Evolutionary conservation across 768 basidiomycete species (phyloP).

Genomic region (Russula abietina): DNA sequence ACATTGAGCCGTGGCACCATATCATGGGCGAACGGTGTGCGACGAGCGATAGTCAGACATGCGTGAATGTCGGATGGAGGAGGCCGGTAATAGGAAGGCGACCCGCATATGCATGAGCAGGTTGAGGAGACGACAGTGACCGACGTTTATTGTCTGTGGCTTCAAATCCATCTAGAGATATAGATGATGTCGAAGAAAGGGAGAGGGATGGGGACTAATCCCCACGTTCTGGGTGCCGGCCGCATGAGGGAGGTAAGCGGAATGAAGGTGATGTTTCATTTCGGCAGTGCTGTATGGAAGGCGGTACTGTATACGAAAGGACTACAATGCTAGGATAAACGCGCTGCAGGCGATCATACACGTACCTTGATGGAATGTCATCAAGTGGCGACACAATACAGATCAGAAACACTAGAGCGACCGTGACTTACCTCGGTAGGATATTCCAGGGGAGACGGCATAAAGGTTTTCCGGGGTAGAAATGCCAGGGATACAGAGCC

Average conservation of each 20-base stretch:
- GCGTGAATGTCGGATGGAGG: conserved; percentile 14
- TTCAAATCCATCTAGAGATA: conserved; percentile 43
- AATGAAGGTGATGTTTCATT: conserved; percentile 26
- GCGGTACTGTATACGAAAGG: conserved; percentile 27
- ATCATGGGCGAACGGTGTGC: conserved; percentile 13
- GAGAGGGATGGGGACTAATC: conserved; percentile 28
- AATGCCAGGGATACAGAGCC: too few relatives aligned
- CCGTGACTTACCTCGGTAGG: too few relatives aligned
- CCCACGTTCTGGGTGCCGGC: conserved; percentile 24
- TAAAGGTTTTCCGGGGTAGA: too few relatives aligned
- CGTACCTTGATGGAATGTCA: too few relatives aligned
- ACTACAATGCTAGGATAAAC: conserved; percentile 10
- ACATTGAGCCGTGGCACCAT: conserved; percentile 5
- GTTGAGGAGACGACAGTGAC: conserved; percentile 25
- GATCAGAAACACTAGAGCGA: too few relatives aligned
- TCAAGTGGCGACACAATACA: too few relatives aligned
- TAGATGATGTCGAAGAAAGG: conserved; percentile 36
- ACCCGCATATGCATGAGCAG: conserved; percentile 31
- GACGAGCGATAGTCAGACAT: conserved; percentile 17
- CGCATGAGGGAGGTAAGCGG: conserved; percentile 28
- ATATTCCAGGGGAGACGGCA: too few relatives aligned
- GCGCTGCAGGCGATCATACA: not conserved
- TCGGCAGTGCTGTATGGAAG: conserved; percentile 23
- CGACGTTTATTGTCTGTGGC: conserved; percentile 36
- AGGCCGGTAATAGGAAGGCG: conserved; percentile 25